A percentile compares a stretch with the other conserved stretches of the same genome.
Evolutionary conservation across 2,329 filamentous ascomycete genomes (phyloP).

Genomic region (Sporothrix luriei): DNA sequence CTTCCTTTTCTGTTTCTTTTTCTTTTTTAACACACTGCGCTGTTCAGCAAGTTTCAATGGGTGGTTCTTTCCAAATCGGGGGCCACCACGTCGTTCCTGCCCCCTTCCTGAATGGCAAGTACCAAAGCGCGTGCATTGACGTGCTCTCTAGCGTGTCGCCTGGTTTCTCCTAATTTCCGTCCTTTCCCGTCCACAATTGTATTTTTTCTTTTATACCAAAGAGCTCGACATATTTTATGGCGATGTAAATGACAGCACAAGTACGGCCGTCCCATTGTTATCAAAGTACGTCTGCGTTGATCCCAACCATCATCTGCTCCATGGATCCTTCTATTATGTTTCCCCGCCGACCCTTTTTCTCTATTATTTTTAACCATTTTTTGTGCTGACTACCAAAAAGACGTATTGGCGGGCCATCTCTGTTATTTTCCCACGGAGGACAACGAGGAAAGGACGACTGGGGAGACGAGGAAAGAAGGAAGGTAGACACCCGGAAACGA

Average conservation of each 20-base stretch:
- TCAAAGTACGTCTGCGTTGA: background rate
- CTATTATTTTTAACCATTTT: background rate
- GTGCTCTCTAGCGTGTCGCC: background rate
- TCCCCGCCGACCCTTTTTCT: background rate
- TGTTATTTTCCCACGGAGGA: background rate
- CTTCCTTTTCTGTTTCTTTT: background rate
- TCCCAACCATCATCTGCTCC: background rate
- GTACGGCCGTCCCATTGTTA: too few species aligned
- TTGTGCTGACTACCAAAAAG: background rate
- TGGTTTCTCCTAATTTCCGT: background rate
- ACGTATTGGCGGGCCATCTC: background rate
- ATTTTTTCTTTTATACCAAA: background rate
- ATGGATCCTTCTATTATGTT: background rate
- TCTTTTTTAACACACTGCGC: background rate
- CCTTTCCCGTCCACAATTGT: background rate
- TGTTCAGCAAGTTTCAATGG: background rate
- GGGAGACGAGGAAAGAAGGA: background rate
- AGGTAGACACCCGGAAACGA: background rate
- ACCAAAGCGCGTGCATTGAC: background rate
- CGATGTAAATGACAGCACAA: background rate
- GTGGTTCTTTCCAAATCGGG: slow-evolving; percentile 2
- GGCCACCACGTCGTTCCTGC: background rate
- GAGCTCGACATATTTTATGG: too few species aligned
- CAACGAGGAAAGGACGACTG: background rate
- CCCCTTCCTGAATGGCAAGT: background rate